Conservation (phyloP, 1,139 yeast genomes). For the Blastobotrys elegans region DNA sequence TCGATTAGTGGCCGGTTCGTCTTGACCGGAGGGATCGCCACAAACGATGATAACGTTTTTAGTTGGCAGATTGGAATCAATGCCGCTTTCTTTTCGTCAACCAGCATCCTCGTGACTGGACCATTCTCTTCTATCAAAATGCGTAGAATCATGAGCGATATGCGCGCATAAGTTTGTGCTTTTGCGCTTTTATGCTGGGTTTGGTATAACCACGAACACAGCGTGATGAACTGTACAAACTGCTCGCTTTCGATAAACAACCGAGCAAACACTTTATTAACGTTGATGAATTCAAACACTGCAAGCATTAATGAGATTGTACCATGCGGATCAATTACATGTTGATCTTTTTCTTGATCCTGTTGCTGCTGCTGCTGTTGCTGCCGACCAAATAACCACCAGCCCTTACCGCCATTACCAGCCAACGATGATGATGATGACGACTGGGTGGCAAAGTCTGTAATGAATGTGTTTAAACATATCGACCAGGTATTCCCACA, state of each 20-base stretch:
- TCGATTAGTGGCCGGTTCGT: conserved; percentile 29
- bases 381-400: neutral
- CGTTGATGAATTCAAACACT: conserved; percentile 35
- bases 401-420: conserved; percentile 1
- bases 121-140: conserved; percentile 32
- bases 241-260: conserved; percentile 27
- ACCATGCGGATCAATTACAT: conserved; percentile 22
- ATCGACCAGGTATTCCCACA: conserved; percentile 30
- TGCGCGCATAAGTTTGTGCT: conserved; percentile 31
- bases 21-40: conserved; percentile 13
- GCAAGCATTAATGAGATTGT: conserved; percentile 31
- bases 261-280: conserved; percentile 34
- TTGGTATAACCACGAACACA: conserved; percentile 32
- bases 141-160: conserved; percentile 30
- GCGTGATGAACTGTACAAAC: conserved; percentile 30
- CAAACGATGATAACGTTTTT: conserved; percentile 10
- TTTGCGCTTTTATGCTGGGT: conserved; percentile 29
- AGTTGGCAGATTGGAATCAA: conserved; percentile 26
- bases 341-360: too few relatives aligned
- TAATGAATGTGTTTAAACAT: conserved; percentile 21
- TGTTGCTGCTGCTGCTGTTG: neutral
- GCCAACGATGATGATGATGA: neutral
- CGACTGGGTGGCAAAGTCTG: neutral
- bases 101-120: conserved; percentile 20
- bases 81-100: conserved; percentile 18